Base-by-base conservation (phyloP, 805 yeast species). In the Huiozyma naganishii region DNA sequence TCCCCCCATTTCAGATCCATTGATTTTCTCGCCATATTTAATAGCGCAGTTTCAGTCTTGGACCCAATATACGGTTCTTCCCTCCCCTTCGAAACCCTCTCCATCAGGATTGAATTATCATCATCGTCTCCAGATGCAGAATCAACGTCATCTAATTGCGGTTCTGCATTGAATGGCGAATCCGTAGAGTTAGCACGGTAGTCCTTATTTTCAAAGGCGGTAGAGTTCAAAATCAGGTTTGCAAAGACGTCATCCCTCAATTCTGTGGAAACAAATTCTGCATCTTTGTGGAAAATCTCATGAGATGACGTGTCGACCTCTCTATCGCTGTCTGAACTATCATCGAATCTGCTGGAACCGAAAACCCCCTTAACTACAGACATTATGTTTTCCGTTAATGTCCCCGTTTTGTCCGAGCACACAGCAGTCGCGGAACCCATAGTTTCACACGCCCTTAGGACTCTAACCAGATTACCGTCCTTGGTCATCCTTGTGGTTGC, bases 391-490 rank as follows among this genome's bases (percentile, higher is more conserved):
- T 88, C 95, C 1, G 99, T 92, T 45, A 92, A 72, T 9, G 99
- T 92, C 47, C 98, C 98, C 0, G 98, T 92, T 63, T 92, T 90
- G 67, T 92, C 98, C 0, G 97, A 88, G 64, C 98, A 92, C 41
- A 92, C 73, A 4, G 96, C 92, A 10, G 97, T 92, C 1, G 97
- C 98, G 39, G 95, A 87, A 37, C 99, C 98, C 97, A 92, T 90
- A 12, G 96, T 92, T 65, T 92, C 99, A 73, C 98, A 92, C 39
- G 95, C 81, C 57, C 80, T 81, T 52, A 92, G 70, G 7, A 87
- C 95, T 54, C 98, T 79, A n/a, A 92, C 99, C 55, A 92, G 70
- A 61, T 90, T 90, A 50, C 94, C 95, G 62, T 92, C 96, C 61
- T 84, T 83, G 17, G 95, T 88, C 99, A 92, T 92, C 65, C 97